Conservation (phyloP, 345 rosid genomes). For the Dovyalis caffra region DNA sequence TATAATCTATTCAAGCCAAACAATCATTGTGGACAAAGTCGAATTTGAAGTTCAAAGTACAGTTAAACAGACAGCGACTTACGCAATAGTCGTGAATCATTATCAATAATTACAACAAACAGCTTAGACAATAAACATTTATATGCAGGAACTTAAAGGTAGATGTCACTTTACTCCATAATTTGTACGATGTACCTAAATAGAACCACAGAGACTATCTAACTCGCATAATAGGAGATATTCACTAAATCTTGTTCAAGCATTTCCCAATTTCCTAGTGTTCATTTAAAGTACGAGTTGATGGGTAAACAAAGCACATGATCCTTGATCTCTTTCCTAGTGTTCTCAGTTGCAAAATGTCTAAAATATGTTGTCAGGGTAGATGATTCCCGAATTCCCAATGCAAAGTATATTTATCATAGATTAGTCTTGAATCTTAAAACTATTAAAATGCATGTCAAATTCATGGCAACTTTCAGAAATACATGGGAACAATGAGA, state of each 20-base stretch:
- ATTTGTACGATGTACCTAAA: not conserved
- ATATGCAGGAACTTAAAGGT: not conserved
- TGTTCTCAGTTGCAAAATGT: too few relatives aligned
- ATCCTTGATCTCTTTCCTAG: not conserved
- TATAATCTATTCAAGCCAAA: not conserved
- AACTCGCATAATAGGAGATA: not conserved
- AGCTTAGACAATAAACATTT: not conserved
- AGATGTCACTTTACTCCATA: not conserved
- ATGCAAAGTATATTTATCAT: not conserved
- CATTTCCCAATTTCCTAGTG: not conserved
- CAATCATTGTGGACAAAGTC: not conserved
- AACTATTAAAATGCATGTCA: too few relatives aligned
- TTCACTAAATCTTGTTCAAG: not conserved
- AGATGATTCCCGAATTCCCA: not conserved
- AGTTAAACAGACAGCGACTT: too few relatives aligned
- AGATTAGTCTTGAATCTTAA: not conserved
- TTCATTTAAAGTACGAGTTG: not conserved
- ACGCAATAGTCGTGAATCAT: not conserved
- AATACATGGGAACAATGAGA: not conserved
- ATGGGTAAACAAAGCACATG: not conserved
- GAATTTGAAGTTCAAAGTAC: not conserved
- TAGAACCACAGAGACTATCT: not conserved
- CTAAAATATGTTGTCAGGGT: not conserved
- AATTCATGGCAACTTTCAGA: not conserved
- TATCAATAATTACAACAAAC: not conserved